phyloP scores from a whole-genome alignment of 345 rosid genomes.

The Xanthoceras sorbifolium region DNA sequence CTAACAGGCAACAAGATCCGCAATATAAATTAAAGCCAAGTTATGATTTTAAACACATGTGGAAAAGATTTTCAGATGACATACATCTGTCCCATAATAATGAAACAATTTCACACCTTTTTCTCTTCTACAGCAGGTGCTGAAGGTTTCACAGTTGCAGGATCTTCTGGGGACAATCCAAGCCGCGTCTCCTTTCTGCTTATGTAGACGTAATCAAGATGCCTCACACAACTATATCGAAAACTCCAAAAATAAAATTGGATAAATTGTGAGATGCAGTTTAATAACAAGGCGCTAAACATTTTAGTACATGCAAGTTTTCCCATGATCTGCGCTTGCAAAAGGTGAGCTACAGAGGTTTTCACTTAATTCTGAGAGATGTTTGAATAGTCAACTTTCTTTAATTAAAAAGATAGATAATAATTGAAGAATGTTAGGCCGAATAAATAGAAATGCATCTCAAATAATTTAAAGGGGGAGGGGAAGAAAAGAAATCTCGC shows the following conservation, averaged over 20 bases:
- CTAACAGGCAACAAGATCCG: constrained; percentile 81
- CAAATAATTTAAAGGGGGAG: not conserved
- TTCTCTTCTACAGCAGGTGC: constrained; percentile 69
- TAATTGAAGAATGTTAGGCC: not conserved
- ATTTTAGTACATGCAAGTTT: not conserved
- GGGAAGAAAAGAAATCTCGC: constrained; percentile 48
- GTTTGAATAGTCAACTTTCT: not conserved
- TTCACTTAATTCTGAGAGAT: not conserved
- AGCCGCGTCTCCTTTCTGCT: constrained; percentile 87
- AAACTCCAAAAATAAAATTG: constrained; percentile 13
- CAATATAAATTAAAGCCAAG: constrained; percentile 28
- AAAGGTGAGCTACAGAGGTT: not conserved
- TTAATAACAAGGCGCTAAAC: not conserved
- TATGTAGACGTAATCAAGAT: constrained; percentile 28
- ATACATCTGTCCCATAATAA: constrained; percentile 4
- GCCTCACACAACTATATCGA: not conserved
- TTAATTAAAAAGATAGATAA: not conserved
- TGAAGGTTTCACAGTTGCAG: constrained; percentile 58
- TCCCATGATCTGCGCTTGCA: not conserved
- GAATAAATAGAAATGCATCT: not conserved
- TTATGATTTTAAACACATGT: not conserved
- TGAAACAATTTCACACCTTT: constrained; percentile 43
- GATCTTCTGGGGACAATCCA: constrained; percentile 85
- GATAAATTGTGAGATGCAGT: not conserved
- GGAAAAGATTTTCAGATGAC: not conserved